phyloP scores from a whole-genome alignment of 176 grass and related monocot species.

The Urochloa ruziziensis region DNA sequence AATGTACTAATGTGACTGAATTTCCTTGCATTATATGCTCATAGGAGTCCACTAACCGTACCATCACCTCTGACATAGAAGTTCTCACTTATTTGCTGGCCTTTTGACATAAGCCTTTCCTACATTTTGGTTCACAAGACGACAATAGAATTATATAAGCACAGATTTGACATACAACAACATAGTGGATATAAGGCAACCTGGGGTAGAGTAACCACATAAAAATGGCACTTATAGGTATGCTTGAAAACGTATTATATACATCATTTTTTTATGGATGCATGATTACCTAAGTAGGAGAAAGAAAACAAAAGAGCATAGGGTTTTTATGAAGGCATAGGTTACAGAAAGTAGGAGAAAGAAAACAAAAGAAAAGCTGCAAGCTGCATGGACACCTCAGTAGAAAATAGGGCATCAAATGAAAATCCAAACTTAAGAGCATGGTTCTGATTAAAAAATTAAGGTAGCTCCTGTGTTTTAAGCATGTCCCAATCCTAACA shows the following conservation, averaged over 20 bases:
- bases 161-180: not conserved
- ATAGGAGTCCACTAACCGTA: slow-evolving; percentile 53
- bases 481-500: not conserved
- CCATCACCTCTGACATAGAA: slow-evolving; percentile 99
- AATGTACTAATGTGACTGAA: slow-evolving; percentile 20
- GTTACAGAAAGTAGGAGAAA: not conserved
- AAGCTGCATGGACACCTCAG: not conserved
- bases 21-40: slow-evolving; percentile 7
- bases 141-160: slow-evolving; percentile 15
- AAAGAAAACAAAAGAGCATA: not conserved
- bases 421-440: not conserved
- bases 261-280: not conserved
- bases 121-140: slow-evolving; percentile 46
- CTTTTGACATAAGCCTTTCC: slow-evolving; percentile 91
- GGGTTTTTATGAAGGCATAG: not conserved
- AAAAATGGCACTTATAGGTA: not conserved
- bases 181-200: not conserved
- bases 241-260: not conserved
- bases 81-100: slow-evolving; percentile 91
- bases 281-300: not conserved
- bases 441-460: not conserved
- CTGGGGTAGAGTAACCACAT: not conserved
- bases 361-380: not conserved
- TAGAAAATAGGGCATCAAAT: not conserved
- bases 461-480: not conserved